Evolutionary conservation across 2,329 filamentous ascomycete species (phyloP).

Genomic region (Botrytis galanthina): DNA sequence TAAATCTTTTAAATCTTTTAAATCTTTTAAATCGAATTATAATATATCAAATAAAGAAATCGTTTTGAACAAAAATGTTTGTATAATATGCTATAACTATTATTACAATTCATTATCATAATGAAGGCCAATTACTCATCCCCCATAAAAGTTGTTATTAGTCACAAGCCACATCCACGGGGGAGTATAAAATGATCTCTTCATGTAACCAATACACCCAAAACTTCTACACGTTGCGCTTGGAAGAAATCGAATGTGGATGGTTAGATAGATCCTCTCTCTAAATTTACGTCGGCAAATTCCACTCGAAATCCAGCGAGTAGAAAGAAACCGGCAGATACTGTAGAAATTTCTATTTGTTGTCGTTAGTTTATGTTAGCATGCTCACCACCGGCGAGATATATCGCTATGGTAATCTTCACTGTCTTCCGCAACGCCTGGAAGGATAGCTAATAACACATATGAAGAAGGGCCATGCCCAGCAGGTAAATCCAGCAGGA

Average conservation of each 20-base stretch:
- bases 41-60: too few species aligned
- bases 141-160: background rate
- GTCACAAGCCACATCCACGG: background rate
- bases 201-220: background rate
- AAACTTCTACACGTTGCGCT: accelerated
- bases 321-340: background rate
- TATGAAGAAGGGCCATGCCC: accelerated
- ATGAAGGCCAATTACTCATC: accelerated
- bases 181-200: background rate
- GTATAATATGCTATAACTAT: too few species aligned
- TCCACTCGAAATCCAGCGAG: background rate
- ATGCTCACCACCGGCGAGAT: background rate
- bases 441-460: background rate
- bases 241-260: background rate
- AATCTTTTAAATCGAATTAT: too few species aligned
- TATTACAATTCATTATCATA: accelerated
- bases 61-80: too few species aligned
- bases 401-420: too few species aligned
- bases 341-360: background rate
- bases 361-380: accelerated
- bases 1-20: too few species aligned
- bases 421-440: too few species aligned
- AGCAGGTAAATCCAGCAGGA: background rate
- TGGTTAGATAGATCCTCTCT: too few species aligned
- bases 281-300: too few species aligned